Conservation (phyloP, 164 flowering plant genomes). For the Taxillus chinensis region DNA sequence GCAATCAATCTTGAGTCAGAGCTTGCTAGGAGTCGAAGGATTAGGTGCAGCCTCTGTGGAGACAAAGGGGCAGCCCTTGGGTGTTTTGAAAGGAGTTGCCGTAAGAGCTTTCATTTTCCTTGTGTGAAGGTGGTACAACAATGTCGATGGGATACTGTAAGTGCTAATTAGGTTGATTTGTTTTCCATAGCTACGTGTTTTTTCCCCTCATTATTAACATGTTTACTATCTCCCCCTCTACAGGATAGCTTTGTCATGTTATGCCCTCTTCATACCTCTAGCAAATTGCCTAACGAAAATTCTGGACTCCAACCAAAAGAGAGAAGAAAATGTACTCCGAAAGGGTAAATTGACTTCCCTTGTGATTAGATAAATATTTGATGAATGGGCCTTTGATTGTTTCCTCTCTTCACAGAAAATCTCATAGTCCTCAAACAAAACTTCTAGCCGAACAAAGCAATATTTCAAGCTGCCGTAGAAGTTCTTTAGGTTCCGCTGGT, state of each 20-base stretch:
- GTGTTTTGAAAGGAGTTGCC: constrained; percentile 78
- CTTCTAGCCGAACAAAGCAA: constrained; percentile 11
- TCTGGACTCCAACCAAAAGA: constrained; percentile 19
- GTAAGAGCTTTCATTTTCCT: constrained; percentile 85
- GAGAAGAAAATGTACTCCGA: constrained; percentile 19
- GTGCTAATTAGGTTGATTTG: constrained; percentile 12
- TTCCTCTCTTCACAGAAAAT: constrained; percentile 18
- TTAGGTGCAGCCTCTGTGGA: constrained; percentile 76
- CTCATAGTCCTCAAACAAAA: constrained; percentile 12
- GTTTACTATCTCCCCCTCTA: background rate
- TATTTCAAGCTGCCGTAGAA: constrained; percentile 18
- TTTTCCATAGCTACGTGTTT: background rate
- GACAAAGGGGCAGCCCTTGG: constrained; percentile 96
- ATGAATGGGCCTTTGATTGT: no score
- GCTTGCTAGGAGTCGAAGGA: constrained; percentile 63
- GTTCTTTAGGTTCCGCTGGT: constrained; percentile 19
- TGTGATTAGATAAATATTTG: background rate
- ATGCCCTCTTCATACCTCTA: constrained; percentile 73
- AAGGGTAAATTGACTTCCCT: constrained; percentile 21
- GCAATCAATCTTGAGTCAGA: constrained; percentile 80
- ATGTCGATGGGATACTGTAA: constrained; percentile 90
- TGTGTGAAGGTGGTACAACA: constrained; percentile 66
- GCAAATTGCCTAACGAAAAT: constrained; percentile 56
- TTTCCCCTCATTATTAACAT: background rate
- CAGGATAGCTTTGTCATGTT: constrained; percentile 94